Base-by-base conservation (phyloP, 768 basidiomycete species). In the Hygrophoropsis aurantiaca region DNA sequence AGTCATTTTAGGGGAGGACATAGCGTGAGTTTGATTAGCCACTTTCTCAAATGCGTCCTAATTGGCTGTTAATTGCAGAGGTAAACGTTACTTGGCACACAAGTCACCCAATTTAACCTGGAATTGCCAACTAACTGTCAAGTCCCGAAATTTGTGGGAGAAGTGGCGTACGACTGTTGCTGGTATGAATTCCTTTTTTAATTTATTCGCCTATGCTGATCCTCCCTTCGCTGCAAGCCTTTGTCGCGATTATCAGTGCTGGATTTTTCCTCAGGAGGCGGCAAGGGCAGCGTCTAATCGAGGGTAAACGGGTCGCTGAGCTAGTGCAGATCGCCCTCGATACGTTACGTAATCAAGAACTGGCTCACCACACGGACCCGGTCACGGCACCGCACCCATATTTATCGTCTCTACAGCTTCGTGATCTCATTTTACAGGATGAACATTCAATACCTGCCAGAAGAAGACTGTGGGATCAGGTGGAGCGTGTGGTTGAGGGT, bases 401-500 rank as follows among this genome's bases (percentile, higher is more conserved):
- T 73, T 66, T 95, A 52, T 87, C 90, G 11, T 90, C 90, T 20
- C 70, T 90, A 42, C 92, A 94, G 61, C 79, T 97, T 37, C 87
- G 94, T 46, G 93, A 97, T 67, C 74, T 89, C 44, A 77, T 95
- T 34, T 70, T 97, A 25, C 85, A 87, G 57, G 81, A 87, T 49
- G 85, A 92, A 56, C 87, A 87, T 64, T 89, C 87, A 21, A 78
- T 89, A 32, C 59, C 78, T 19, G 73, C 69, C 25, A 75, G 90
- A 48, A 75, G 76, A 48, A 73, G 80, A 39, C 58, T 97, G 37
- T 97, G 94, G 94, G 75, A 82, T 49, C 75, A 79, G 54, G 93
- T 97, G 40, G 90, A 91, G 64, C 79, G 76, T 44, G 72, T 93
- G 41, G 92, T 97, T 3, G 93, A 94, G 67, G 81, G 84, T 45